Evolutionary conservation across 2,329 filamentous ascomycete species (phyloP).

Genomic region (Arthrobotrys conoides): DNA sequence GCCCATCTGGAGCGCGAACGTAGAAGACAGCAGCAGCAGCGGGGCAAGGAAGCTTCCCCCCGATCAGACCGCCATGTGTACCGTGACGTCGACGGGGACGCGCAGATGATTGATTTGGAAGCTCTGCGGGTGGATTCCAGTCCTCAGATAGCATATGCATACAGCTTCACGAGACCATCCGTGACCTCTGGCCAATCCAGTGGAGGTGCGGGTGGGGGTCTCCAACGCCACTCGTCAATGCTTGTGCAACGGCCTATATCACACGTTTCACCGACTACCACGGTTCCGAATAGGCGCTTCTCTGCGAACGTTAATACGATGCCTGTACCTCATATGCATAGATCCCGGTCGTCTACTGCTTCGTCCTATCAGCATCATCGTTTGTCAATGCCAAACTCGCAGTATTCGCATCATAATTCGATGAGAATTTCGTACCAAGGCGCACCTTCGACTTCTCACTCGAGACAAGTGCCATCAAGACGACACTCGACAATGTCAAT

Average conservation of each 20-base stretch:
- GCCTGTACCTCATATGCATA: constrained; percentile 12
- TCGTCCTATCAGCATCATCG: constrained; percentile 35
- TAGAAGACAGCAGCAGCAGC: constrained; percentile 25
- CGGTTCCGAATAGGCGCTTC: constrained; percentile 23
- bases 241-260: constrained; percentile 47
- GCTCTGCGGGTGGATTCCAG: constrained; percentile 27
- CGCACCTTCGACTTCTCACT: constrained; percentile 41
- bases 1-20: constrained; percentile 43
- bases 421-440: constrained; percentile 40
- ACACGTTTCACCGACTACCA: constrained; percentile 46
- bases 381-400: constrained; percentile 46
- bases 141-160: constrained; percentile 33
- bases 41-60: constrained; percentile 45
- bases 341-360: constrained; percentile 34
- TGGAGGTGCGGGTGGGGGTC: constrained; percentile 1
- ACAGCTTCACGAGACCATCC: constrained; percentile 43
- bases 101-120: constrained; percentile 55
- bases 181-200: constrained; percentile 25
- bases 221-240: constrained; percentile 47
- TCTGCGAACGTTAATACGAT: constrained; percentile 45
- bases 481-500: constrained; percentile 52
- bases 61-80: constrained; percentile 42
- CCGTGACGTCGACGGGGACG: constrained; percentile 47
- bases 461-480: constrained; percentile 38
- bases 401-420: constrained; percentile 21